Percentiles rank a stretch among this genome's conserved stretches.
Conservation (phyloP, 352 stramenopile species). For the Thalassiosira exigua region DNA sequence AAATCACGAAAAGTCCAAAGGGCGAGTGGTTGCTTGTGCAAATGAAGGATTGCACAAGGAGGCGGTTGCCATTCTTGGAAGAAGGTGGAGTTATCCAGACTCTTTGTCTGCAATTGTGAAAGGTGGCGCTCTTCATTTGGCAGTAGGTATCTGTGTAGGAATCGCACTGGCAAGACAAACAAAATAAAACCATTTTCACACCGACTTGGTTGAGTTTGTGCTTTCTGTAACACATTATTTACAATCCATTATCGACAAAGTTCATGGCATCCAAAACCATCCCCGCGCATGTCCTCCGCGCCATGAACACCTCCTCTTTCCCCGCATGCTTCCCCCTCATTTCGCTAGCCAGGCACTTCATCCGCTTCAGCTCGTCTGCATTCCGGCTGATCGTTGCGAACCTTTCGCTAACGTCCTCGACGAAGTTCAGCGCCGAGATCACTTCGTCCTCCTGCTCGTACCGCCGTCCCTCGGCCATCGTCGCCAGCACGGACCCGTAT, state of each 20-base stretch:
- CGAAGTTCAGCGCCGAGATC: conserved; percentile 55
- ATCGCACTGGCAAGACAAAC: conserved; percentile 23
- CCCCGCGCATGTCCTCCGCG: conserved; percentile 64
- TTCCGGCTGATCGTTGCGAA: conserved; percentile 38
- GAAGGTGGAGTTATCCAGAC: conserved; percentile 19
- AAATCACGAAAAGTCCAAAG: conserved; percentile 63
- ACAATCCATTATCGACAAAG: conserved; percentile 78
- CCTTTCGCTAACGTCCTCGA: conserved; percentile 71
- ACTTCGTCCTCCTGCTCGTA: conserved; percentile 75
- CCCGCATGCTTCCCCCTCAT: conserved; percentile 10
- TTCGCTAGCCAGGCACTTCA: conserved; percentile 47
- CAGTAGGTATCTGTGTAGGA: conserved; percentile 24
- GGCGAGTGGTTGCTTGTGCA: conserved; percentile 62
- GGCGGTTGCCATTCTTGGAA: conserved; percentile 56
- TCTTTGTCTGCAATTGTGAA: conserved; percentile 16
- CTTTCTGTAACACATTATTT: too few species aligned
- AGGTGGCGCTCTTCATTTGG: conserved; percentile 20
- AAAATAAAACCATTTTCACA: too few species aligned
- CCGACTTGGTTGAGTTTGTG: too few species aligned
- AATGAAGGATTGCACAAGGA: conserved; percentile 58
- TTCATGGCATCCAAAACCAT: conserved; percentile 80
- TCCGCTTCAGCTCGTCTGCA: conserved; percentile 35
- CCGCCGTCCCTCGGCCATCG: conserved; percentile 68
- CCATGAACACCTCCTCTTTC: conserved; percentile 46
- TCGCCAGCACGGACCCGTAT: conserved; percentile 69